Evolutionary conservation across 2,329 filamentous ascomycete genomes (phyloP).

Genomic region (Alternaria incomplexa): DNA sequence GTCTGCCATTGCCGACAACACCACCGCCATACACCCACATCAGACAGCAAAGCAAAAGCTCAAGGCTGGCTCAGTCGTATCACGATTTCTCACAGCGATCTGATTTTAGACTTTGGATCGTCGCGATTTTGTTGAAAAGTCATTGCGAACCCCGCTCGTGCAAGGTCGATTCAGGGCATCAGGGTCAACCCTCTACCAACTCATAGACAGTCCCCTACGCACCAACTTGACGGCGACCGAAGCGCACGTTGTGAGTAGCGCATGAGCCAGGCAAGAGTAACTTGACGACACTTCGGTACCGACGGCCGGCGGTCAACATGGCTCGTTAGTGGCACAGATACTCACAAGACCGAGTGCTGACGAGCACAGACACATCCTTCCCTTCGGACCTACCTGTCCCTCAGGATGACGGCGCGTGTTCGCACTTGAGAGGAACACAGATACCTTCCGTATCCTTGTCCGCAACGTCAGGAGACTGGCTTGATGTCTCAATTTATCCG

Average conservation of each 20-base stretch:
- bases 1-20: not conserved
- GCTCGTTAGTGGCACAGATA: conserved; percentile 23
- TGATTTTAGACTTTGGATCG: not conserved
- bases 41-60: conserved; percentile 9
- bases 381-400: conserved; percentile 48
- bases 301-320: conserved; percentile 12
- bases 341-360: conserved; percentile 16
- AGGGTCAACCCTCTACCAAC: not conserved
- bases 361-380: conserved; percentile 30
- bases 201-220: not conserved
- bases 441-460: conserved; percentile 42
- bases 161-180: not conserved
- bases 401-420: conserved; percentile 50
- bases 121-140: not conserved
- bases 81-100: not conserved
- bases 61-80: not conserved
- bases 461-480: conserved; percentile 36
- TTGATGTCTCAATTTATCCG: conserved; percentile 43
- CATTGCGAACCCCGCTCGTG: not conserved
- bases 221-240: conserved; percentile 2
- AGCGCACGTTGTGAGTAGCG: not conserved
- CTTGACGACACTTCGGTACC: not conserved
- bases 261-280: conserved; percentile 1
- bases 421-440: conserved; percentile 40
- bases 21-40: not conserved